phyloP scores from a whole-genome alignment of 2,329 filamentous ascomycete genomes.

The Stagonosporopsis rhizophila region DNA sequence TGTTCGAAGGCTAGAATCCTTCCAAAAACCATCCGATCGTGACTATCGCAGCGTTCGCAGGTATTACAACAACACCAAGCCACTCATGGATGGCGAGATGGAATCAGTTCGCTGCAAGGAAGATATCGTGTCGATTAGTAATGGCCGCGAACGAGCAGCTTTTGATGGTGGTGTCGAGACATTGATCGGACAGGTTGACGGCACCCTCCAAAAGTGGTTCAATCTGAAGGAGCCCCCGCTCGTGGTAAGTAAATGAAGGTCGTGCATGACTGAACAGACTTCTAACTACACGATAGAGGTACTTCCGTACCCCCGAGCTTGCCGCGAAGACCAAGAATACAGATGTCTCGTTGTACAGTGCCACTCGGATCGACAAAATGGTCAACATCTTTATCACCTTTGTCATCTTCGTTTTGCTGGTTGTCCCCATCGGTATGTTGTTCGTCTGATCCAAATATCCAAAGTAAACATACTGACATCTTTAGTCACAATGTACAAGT shows the following conservation, averaged over 20 bases:
- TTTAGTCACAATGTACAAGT: slow-evolving; percentile 48
- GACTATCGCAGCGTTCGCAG: slow-evolving; percentile 50
- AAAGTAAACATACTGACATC: not conserved
- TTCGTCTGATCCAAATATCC: too few relatives aligned
- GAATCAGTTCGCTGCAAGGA: slow-evolving; percentile 51
- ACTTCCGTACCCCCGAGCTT: slow-evolving; percentile 51
- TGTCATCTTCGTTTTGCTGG: slow-evolving; percentile 53
- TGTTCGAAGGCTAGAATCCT: slow-evolving; percentile 44
- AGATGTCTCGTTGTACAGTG: slow-evolving; percentile 47
- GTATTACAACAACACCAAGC: slow-evolving; percentile 47
- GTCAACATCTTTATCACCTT: slow-evolving; percentile 53
- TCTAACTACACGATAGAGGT: slow-evolving; percentile 29
- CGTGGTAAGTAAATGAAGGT: slow-evolving; percentile 20
- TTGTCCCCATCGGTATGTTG: slow-evolving; percentile 45
- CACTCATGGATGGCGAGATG: slow-evolving; percentile 46
- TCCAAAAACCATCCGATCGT: slow-evolving; percentile 50
- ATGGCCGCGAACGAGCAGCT: slow-evolving; percentile 51
- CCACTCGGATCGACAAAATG: slow-evolving; percentile 48
- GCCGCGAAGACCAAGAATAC: slow-evolving; percentile 46
- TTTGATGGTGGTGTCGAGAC: slow-evolving; percentile 52
- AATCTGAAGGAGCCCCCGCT: slow-evolving; percentile 32
- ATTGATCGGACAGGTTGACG: slow-evolving; percentile 38
- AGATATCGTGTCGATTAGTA: slow-evolving; percentile 50
- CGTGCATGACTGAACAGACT: not conserved
- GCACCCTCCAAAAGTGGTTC: slow-evolving; percentile 32